A percentile compares a stretch with the other conserved stretches of the same genome.
Conservation (phyloP, 805 yeast genomes). For the Candida nanaspora region DNA sequence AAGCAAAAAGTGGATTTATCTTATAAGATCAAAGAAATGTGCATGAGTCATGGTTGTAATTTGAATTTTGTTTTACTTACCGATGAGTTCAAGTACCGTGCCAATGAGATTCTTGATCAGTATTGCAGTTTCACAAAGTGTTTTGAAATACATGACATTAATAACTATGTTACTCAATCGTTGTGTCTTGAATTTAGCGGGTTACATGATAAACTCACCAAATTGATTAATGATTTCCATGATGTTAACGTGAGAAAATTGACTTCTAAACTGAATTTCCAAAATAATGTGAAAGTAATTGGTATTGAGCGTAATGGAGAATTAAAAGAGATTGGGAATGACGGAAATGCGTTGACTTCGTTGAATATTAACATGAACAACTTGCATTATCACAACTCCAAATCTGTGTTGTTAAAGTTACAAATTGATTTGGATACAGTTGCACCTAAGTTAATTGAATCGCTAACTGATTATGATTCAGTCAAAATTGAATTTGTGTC, state of each 20-base stretch:
- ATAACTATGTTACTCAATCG: constrained; percentile 7
- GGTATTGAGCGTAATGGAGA: constrained; percentile 13
- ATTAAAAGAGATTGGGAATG: constrained; percentile 1
- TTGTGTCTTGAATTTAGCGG: constrained; percentile 17
- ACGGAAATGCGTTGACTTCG: not conserved
- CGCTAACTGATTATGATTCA: not conserved
- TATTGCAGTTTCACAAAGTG: constrained; percentile 1
- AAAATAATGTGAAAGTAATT: constrained; percentile 12
- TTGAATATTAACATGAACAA: constrained; percentile 9
- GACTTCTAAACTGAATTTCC: constrained; percentile 8
- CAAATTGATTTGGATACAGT: constrained; percentile 12
- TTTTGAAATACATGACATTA: not conserved
- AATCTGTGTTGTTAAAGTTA: constrained; percentile 17
- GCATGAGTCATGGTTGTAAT: not conserved
- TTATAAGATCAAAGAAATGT: no score
- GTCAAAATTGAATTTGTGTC: not conserved
- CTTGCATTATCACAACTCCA: constrained; percentile 14
- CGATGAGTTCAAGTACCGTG: constrained; percentile 22
- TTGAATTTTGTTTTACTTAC: constrained; percentile 16
- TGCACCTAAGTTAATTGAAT: constrained; percentile 3
- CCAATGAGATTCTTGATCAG: no score
- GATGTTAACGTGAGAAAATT: constrained; percentile 12
- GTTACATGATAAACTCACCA: constrained; percentile 1
- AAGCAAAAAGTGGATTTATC: no score
- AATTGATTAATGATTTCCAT: constrained; percentile 11